Percentiles rank a stretch among this genome's conserved stretches.
These are phyloP conservation scores for Strobilomyces dryophilus DNA, from an alignment of 768 basidiomycete species.

Conservation along the genomic window DNA sequence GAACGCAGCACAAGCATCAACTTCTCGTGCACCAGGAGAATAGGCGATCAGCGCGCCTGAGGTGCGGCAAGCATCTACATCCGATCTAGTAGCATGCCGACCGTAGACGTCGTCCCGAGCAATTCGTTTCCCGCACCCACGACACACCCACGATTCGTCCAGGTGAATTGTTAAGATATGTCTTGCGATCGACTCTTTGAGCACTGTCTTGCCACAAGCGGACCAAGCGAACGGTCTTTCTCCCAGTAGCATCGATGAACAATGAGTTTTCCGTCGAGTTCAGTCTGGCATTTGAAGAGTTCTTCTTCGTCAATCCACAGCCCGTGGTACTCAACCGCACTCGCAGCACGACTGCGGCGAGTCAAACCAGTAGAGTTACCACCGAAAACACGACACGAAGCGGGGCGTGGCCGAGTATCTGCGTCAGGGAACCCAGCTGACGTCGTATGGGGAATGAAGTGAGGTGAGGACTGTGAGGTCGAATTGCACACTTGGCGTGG, in stretches of 20 bases:
- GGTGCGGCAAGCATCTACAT: slow-evolving; percentile 1
- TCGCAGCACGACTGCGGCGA: neutral
- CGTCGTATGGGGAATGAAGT: neutral
- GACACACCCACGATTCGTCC: neutral
- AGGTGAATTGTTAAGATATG: slow-evolving; percentile 19
- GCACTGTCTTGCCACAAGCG: slow-evolving; percentile 14
- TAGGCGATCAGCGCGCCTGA: slow-evolving; percentile 10
- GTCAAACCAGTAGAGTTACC: neutral
- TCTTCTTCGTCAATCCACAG: slow-evolving; percentile 12
- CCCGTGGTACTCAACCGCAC: slow-evolving; percentile 5
- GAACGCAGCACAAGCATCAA: slow-evolving; percentile 7
- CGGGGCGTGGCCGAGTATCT: too few species aligned
- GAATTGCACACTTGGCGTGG: too few species aligned
- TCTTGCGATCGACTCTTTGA: slow-evolving; percentile 21
- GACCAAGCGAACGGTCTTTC: slow-evolving; percentile 6
- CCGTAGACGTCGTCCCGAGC: slow-evolving; percentile 8
- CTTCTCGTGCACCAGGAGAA: neutral
- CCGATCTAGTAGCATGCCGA: slow-evolving; percentile 2
- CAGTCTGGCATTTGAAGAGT: slow-evolving; percentile 1
- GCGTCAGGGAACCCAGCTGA: neutral
- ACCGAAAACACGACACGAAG: too few species aligned
- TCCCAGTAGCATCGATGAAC: slow-evolving; percentile 15
- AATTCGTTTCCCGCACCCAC: slow-evolving; percentile 8
- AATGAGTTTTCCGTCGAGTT: neutral
- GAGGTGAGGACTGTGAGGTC: too few species aligned